Percentiles rank a stretch among this genome's conserved stretches.
These are phyloP conservation scores for Monosiga brevicollis DNA, from an alignment of 78 protist genomes.

Conservation along the genomic window DNA sequence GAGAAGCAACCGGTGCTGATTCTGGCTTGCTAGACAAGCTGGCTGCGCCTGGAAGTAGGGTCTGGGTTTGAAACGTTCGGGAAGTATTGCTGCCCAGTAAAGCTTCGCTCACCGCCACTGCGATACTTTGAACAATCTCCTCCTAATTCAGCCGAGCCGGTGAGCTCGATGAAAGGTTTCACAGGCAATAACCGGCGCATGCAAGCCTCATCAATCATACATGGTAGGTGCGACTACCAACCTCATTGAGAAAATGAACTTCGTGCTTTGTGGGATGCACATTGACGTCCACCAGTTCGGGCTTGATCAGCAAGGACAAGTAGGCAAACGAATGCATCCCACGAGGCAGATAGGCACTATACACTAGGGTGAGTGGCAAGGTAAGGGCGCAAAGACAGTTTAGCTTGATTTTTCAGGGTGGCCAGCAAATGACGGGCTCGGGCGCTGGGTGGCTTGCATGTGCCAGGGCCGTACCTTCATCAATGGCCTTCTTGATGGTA, in stretches of 20 bases:
- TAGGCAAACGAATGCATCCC: conserved; percentile 68
- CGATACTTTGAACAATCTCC: neutral
- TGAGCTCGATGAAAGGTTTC: neutral
- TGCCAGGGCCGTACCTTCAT: neutral
- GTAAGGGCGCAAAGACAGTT: conserved; percentile 33
- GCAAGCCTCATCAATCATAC: neutral
- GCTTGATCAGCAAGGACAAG: conserved; percentile 50
- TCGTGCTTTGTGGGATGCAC: conserved; percentile 96
- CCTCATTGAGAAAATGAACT: conserved; percentile 11
- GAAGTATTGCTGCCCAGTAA: conserved; percentile 23
- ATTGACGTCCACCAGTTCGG: conserved; percentile 87
- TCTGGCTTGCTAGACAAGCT: neutral
- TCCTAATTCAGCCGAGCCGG: neutral
- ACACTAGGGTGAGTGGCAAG: conserved; percentile 51
- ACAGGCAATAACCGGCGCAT: neutral
- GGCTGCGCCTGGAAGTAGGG: neutral
- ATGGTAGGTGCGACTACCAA: neutral
- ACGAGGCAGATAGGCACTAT: conserved; percentile 59
- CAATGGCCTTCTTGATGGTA: too few species aligned
- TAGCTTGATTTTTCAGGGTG: neutral
- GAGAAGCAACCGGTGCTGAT: neutral
- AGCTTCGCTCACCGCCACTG: neutral
- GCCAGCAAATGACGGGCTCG: neutral
- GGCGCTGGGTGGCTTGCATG: neutral
- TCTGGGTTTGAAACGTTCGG: conserved; percentile 25